Evolutionary conservation across 352 stramenopile species (phyloP).

Genomic region (Phytopythium delawarense): DNA sequence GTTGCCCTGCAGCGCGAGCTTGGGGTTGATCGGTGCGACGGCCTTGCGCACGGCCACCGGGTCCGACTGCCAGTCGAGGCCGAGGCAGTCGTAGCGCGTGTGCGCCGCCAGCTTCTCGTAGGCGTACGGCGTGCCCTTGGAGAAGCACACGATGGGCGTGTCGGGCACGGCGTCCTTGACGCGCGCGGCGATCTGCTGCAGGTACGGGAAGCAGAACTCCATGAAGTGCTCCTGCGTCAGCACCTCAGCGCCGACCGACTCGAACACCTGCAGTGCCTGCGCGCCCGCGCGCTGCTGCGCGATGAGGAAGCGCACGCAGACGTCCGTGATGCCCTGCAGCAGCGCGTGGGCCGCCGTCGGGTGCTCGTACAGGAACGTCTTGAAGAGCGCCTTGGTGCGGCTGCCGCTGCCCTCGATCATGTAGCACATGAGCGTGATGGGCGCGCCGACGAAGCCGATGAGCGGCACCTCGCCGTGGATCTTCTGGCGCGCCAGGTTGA

Average conservation of each 20-base stretch:
- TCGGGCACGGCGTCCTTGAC: constrained; percentile 66
- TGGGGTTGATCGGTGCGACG: constrained; percentile 34
- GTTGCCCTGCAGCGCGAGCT: constrained; percentile 90
- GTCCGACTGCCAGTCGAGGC: constrained; percentile 93
- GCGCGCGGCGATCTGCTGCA: constrained; percentile 73
- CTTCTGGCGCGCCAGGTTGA: constrained; percentile 91
- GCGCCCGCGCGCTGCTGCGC: constrained; percentile 92
- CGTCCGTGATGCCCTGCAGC: constrained; percentile 92
- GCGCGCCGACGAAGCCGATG: constrained; percentile 97
- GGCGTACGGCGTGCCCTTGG: constrained; percentile 80
- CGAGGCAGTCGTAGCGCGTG: constrained; percentile 94
- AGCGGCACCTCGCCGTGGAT: constrained; percentile 93
- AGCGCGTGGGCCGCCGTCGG: constrained; percentile 89
- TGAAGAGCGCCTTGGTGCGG: constrained; percentile 92
- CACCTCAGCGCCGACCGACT: constrained; percentile 95
- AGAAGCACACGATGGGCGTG: constrained; percentile 82
- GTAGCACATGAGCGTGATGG: constrained; percentile 98
- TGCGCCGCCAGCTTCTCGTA: constrained; percentile 56
- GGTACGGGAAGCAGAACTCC: constrained; percentile 93
- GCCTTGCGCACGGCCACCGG: constrained; percentile 80
- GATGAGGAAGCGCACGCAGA: constrained; percentile 95
- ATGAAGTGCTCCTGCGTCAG: constrained; percentile 93
- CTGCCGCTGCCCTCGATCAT: constrained; percentile 97
- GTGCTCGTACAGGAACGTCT: constrained; percentile 95
- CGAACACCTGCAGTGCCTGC: constrained; percentile 96